Evolutionary conservation across 164 flowering plant genomes (phyloP).

Genomic region (Umbilicus rupestris): DNA sequence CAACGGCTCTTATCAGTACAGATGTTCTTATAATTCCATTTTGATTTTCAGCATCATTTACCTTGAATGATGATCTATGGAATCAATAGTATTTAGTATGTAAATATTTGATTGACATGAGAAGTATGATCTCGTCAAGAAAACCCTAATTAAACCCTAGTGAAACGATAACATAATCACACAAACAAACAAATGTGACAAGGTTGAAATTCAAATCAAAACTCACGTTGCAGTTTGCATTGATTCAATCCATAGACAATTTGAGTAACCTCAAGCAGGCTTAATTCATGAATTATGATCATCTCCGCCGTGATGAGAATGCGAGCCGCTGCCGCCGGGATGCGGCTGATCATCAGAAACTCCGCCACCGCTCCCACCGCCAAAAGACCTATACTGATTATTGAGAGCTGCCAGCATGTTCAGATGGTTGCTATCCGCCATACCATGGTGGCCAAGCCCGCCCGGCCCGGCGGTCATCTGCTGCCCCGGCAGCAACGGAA

Average conservation of each 20-base stretch:
- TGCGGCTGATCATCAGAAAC: conserved; percentile 1
- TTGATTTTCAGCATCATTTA: too few species aligned
- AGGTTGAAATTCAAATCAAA: not conserved
- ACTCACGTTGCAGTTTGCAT: conserved; percentile 1
- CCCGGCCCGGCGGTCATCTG: conserved; percentile 20
- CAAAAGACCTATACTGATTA: conserved; percentile 38
- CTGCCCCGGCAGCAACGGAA: conserved; percentile 55
- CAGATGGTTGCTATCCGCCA: conserved; percentile 36
- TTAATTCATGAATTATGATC: not conserved
- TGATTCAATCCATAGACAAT: not conserved
- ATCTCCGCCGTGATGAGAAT: not conserved
- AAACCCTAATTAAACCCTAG: not conserved
- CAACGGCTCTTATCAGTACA: too few species aligned
- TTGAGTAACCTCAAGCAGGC: not conserved
- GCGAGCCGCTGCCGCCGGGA: not conserved
- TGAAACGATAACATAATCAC: not conserved
- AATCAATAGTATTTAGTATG: too few species aligned
- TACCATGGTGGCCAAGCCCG: conserved; percentile 12
- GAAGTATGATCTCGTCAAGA: too few species aligned
- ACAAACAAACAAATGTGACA: not conserved
- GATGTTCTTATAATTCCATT: too few species aligned
- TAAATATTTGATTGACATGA: too few species aligned
- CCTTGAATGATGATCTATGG: too few species aligned
- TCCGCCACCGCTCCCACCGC: conserved; percentile 17
- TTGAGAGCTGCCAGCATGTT: conserved; percentile 56